Evolutionary conservation across 2,329 filamentous ascomycete species (phyloP).

Genomic region (Zasmidium citrigriseum): DNA sequence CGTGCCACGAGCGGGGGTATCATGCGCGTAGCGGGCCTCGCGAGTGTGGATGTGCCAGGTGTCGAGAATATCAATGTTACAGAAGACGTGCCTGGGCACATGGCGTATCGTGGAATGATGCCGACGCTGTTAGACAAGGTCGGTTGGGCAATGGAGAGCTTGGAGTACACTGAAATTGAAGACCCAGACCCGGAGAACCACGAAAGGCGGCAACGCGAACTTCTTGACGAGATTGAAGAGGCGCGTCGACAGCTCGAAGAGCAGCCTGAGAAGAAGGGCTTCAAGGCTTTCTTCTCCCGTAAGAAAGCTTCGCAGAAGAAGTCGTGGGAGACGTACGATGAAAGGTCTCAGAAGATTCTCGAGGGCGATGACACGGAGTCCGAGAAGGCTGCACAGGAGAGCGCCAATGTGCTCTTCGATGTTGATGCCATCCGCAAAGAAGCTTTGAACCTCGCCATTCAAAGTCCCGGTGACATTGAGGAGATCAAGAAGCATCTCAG

Average conservation of each 20-base stretch:
- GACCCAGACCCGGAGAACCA: conserved; percentile 97
- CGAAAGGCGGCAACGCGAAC: conserved; percentile 78
- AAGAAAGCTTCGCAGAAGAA: conserved; percentile 77
- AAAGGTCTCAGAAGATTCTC: conserved; percentile 51
- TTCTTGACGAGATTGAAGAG: conserved; percentile 96
- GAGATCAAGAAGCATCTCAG: conserved; percentile 69
- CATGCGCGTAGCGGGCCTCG: conserved; percentile 81
- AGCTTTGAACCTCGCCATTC: conserved; percentile 72
- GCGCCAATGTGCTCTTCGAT: conserved; percentile 76
- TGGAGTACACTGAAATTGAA: conserved; percentile 95
- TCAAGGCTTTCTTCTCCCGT: conserved; percentile 75
- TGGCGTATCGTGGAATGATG: conserved; percentile 95
- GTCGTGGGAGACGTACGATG: conserved; percentile 93
- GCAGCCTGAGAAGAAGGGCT: conserved; percentile 69
- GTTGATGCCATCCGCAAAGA: conserved; percentile 81
- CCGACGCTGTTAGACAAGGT: conserved; percentile 82
- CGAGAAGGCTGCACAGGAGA: conserved; percentile 34
- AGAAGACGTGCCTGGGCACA: conserved; percentile 82
- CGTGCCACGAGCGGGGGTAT: conserved; percentile 91
- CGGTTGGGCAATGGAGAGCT: conserved; percentile 87
- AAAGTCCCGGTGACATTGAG: conserved; percentile 67
- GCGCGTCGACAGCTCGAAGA: conserved; percentile 83
- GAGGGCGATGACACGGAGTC: conserved; percentile 46
- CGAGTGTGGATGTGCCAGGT: conserved; percentile 74
- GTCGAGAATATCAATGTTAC: conserved; percentile 91